These are phyloP conservation scores for Thraustochytrium sp. DNA, from an alignment of 352 stramenopile species.

Conservation along the genomic window DNA sequence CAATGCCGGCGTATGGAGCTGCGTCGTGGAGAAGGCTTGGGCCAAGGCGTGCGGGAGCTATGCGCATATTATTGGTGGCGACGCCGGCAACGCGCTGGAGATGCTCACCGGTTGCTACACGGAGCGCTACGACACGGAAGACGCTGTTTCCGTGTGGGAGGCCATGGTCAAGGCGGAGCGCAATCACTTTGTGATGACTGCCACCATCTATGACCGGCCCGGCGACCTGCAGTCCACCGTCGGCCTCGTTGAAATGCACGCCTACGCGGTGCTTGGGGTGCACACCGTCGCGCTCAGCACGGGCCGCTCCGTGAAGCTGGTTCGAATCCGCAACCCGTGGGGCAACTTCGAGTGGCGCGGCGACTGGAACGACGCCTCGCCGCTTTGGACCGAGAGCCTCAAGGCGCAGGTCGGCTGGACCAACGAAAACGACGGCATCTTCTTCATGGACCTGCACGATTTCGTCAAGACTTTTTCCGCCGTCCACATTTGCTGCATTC, in stretches of 20 bases:
- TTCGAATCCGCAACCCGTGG: constrained; percentile 80
- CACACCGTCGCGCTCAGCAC: constrained; percentile 12
- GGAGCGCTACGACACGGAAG: not conserved
- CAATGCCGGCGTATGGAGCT: not conserved
- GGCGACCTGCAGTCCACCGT: not conserved
- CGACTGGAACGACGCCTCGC: constrained; percentile 67
- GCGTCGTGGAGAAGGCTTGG: not conserved
- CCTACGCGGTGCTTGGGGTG: constrained; percentile 69
- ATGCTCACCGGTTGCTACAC: not conserved
- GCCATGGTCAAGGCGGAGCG: not conserved
- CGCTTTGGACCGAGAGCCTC: not conserved
- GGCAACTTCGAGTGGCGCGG: constrained; percentile 81
- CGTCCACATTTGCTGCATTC: constrained; percentile 63
- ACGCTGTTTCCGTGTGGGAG: not conserved
- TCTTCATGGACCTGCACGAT: constrained; percentile 79
- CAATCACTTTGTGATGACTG: not conserved
- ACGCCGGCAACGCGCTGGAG: not conserved
- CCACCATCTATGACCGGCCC: not conserved
- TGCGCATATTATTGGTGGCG: not conserved
- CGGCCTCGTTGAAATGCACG: constrained; percentile 53
- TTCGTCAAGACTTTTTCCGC: constrained; percentile 77
- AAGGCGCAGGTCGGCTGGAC: constrained; percentile 53
- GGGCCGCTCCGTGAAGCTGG: constrained; percentile 59
- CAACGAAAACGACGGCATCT: constrained; percentile 76
- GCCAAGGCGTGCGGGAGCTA: not conserved